Percentiles rank a stretch among this genome's conserved stretches.
phyloP scores from a whole-genome alignment of 1,139 yeast genomes.

The Meyerozyma guilliermondii region DNA sequence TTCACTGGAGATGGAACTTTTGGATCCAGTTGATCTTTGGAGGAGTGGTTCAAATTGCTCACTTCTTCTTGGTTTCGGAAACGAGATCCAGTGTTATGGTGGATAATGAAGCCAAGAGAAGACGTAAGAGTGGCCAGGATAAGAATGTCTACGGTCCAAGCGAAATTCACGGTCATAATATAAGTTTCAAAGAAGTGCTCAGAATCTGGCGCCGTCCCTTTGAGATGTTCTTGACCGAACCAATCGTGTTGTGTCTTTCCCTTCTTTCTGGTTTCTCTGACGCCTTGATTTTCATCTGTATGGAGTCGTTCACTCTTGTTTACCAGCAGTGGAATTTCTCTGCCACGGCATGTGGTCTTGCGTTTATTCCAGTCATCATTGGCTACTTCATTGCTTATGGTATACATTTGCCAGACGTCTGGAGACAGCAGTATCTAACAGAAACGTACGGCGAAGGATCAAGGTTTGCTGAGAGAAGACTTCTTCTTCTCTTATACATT shows the following conservation, averaged over 20 bases:
- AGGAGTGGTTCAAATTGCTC: conserved; percentile 22
- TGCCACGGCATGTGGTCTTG: conserved; percentile 22
- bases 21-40: conserved; percentile 37
- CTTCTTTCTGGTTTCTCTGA: conserved; percentile 35
- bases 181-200: conserved; percentile 16
- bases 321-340: conserved; percentile 18
- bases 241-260: conserved; percentile 31
- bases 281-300: conserved; percentile 33
- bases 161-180: conserved; percentile 14
- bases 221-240: conserved; percentile 31
- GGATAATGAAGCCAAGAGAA: conserved; percentile 28
- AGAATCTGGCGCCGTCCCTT: conserved; percentile 31
- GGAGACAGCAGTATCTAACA: conserved; percentile 15
- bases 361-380: conserved; percentile 24
- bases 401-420: conserved; percentile 19
- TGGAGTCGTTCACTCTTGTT: conserved; percentile 29
- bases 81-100: conserved; percentile 27
- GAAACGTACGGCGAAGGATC: conserved; percentile 18
- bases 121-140: conserved; percentile 25
- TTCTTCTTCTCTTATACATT: conserved; percentile 17
- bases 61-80: conserved; percentile 27
- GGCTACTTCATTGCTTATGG: conserved; percentile 26
- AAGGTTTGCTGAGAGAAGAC: conserved; percentile 22
- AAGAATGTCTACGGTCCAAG: conserved; percentile 23
- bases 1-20: conserved; percentile 30